A percentile compares a stretch with the other conserved stretches of the same genome.
Evolutionary conservation across 208 protist species (phyloP).

Genomic region (Leishmania arabica): DNA sequence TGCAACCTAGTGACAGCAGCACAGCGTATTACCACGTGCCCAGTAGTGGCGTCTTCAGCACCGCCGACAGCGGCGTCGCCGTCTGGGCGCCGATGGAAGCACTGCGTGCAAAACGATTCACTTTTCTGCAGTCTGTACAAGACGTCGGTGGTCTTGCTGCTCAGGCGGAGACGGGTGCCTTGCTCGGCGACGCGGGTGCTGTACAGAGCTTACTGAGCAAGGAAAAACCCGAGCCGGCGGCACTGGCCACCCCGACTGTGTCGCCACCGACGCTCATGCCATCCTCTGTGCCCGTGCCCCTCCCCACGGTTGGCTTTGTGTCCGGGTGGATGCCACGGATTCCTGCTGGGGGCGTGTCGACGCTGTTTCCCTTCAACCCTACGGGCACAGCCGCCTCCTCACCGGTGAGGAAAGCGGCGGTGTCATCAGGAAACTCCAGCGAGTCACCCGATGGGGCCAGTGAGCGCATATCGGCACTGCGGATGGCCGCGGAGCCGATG

Average conservation of each 20-base stretch:
- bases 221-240: neutral
- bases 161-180: neutral
- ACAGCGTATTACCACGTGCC: neutral
- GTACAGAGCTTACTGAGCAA: neutral
- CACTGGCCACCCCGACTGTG: neutral
- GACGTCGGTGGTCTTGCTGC: neutral
- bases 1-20: neutral
- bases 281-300: neutral
- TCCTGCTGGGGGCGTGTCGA: neutral
- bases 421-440: neutral
- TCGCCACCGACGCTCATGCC: neutral
- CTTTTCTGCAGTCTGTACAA: constrained; percentile 22
- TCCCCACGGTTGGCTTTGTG: neutral
- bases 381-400: neutral
- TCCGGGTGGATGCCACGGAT: neutral
- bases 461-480: neutral
- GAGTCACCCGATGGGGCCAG: neutral
- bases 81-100: neutral
- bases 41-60: neutral
- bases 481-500: neutral
- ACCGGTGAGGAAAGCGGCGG: neutral
- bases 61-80: neutral
- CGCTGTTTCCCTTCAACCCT: neutral
- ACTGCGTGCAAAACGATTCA: neutral
- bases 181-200: neutral